Conservation (phyloP, 345 rosid genomes). For the Aquilaria malaccensis region DNA sequence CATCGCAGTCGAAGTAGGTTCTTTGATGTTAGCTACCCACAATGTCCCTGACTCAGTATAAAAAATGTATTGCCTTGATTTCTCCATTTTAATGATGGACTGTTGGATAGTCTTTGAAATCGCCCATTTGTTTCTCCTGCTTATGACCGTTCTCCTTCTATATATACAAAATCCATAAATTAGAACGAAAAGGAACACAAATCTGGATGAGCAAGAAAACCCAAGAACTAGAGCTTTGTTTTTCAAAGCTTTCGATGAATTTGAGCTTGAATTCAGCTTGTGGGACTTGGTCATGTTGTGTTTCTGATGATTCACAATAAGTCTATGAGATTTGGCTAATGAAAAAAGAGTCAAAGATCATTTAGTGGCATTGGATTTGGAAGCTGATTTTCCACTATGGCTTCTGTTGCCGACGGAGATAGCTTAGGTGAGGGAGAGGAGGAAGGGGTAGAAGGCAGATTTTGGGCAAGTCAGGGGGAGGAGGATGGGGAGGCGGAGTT, state of each 20-base stretch:
- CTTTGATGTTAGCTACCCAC: slow-evolving; percentile 90
- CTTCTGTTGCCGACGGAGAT: no score
- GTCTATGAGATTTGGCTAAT: slow-evolving; percentile 8
- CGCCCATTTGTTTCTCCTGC: slow-evolving; percentile 68
- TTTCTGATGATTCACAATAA: slow-evolving; percentile 9
- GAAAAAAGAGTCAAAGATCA: slow-evolving; percentile 4
- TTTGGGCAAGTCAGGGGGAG: no score
- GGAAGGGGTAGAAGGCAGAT: no score
- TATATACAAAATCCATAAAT: slow-evolving; percentile 17
- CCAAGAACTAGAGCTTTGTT: slow-evolving; percentile 30
- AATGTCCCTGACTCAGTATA: slow-evolving; percentile 85
- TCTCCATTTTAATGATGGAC: slow-evolving; percentile 66
- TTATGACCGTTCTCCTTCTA: slow-evolving; percentile 26
- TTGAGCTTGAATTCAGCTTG: no score
- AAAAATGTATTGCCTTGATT: slow-evolving; percentile 89
- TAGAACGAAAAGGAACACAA: slow-evolving; percentile 25
- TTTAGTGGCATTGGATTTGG: slow-evolving; percentile 9
- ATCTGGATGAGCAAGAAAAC: slow-evolving; percentile 34
- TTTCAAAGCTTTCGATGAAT: slow-evolving; percentile 4
- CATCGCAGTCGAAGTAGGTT: slow-evolving; percentile 79
- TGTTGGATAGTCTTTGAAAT: slow-evolving; percentile 66
- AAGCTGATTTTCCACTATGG: no score
- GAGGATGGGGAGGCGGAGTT: no score
- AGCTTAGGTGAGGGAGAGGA: no score
- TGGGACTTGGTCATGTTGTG: slow-evolving; percentile 17